Conservation (phyloP, 2,329 filamentous ascomycete species). For the Trichoderma polysporum region DNA sequence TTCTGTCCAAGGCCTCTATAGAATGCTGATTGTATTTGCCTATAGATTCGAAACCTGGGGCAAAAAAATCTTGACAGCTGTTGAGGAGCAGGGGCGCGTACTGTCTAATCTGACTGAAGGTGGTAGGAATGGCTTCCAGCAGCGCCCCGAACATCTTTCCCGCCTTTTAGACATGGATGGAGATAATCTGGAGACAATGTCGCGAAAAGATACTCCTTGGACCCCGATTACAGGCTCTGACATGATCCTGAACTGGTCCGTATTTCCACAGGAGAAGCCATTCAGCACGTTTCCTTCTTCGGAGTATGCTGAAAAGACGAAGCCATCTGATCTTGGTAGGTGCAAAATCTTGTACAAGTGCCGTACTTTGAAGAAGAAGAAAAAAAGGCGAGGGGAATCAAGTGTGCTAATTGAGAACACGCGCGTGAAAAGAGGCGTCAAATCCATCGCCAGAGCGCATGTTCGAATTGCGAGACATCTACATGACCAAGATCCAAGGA, state of each 20-base stretch:
- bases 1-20: not conserved
- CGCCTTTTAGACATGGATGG: not conserved
- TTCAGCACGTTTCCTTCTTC: slow-evolving; percentile 3
- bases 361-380: not conserved
- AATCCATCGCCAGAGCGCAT: not conserved
- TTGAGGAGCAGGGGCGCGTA: not conserved
- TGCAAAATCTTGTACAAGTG: too few relatives aligned
- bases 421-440: not conserved
- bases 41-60: slow-evolving; percentile 12
- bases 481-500: slow-evolving; percentile 4
- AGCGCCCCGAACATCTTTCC: not conserved
- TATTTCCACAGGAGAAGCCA: not conserved
- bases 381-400: too few relatives aligned
- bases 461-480: slow-evolving; percentile 5
- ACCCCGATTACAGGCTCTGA: slow-evolving; percentile 1
- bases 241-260: slow-evolving; percentile 8
- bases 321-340: slow-evolving; percentile 2
- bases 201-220: slow-evolving; percentile 9
- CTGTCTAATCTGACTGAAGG: not conserved
- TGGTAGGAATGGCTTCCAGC: not conserved
- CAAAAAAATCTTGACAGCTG: slow-evolving; percentile 4
- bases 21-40: not conserved
- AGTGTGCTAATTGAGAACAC: not conserved
- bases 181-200: not conserved
- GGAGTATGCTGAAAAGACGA: not conserved